Evolutionary conservation across 441 rosid genomes (phyloP).

Genomic region (Pelargonium myrrhifolium): DNA sequence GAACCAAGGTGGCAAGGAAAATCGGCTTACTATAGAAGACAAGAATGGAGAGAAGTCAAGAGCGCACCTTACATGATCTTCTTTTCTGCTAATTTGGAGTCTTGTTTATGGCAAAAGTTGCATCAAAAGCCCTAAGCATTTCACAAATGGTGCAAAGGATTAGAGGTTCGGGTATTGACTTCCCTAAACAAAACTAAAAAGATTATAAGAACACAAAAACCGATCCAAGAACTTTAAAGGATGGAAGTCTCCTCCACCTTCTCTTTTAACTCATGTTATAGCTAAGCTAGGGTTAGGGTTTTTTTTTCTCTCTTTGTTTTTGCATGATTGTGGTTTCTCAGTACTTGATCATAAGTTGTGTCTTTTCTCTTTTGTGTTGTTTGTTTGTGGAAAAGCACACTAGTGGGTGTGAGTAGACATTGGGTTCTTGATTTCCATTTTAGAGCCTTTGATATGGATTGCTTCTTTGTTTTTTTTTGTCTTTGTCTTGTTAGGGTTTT

Average conservation of each 20-base stretch:
- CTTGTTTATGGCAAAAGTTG: not conserved
- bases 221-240: not conserved
- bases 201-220: not conserved
- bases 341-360: not conserved
- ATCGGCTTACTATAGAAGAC: not conserved
- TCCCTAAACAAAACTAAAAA: not conserved
- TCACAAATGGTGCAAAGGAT: not conserved
- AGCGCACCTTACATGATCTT: constrained; percentile 1
- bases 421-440: not conserved
- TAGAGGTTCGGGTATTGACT: constrained; percentile 2
- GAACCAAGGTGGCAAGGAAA: not conserved
- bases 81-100: not conserved
- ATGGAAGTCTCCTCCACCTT: not conserved
- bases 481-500: not conserved
- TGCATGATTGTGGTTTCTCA: not conserved
- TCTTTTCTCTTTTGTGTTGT: not conserved
- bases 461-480: not conserved
- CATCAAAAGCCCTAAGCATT: not conserved
- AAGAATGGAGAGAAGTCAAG: not conserved
- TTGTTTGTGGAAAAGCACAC: not conserved
- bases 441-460: not conserved
- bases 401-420: not conserved
- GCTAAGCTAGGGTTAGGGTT: not conserved
- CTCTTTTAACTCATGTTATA: not conserved
- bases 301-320: not conserved